Conservation (phyloP, 1,284 basidiomycete genomes). For the Leccinum insolens region DNA sequence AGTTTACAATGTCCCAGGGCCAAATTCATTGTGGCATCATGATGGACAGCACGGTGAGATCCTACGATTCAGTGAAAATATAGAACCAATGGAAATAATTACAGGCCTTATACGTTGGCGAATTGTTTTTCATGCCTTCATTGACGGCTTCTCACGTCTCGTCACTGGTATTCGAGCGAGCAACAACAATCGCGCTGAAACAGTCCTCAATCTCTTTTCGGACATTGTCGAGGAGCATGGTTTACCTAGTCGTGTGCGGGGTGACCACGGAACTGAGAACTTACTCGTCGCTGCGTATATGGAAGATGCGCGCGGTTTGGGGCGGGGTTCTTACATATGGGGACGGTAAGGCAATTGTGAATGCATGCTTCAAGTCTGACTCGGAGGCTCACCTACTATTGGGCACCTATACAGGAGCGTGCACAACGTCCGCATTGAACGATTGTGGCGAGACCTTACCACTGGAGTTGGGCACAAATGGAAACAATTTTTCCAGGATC, state of each 20-base stretch:
- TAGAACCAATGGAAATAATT: neutral
- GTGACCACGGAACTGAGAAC: constrained; percentile 1
- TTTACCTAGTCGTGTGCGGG: neutral
- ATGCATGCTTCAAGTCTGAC: neutral
- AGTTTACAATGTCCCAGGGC: neutral
- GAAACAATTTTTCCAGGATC: constrained; percentile 1
- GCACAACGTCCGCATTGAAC: neutral
- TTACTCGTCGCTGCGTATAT: neutral
- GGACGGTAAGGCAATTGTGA: neutral
- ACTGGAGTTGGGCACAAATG: neutral
- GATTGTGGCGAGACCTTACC: neutral
- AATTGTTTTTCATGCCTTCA: neutral
- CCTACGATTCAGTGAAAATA: neutral
- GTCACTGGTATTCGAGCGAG: neutral
- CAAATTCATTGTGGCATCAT: constrained; percentile 2
- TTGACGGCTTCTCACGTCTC: neutral
- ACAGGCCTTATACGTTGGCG: neutral
- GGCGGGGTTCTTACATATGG: neutral
- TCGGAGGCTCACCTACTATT: neutral
- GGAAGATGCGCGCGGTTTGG: neutral
- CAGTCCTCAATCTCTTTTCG: neutral
- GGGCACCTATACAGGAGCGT: neutral
- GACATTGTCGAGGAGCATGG: neutral
- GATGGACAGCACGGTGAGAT: neutral
- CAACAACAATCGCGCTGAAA: constrained; percentile 3